Percentiles rank a stretch among this genome's conserved stretches.
Conservation (phyloP, 78 protist genomes). For the Protostelium mycophagum region DNA sequence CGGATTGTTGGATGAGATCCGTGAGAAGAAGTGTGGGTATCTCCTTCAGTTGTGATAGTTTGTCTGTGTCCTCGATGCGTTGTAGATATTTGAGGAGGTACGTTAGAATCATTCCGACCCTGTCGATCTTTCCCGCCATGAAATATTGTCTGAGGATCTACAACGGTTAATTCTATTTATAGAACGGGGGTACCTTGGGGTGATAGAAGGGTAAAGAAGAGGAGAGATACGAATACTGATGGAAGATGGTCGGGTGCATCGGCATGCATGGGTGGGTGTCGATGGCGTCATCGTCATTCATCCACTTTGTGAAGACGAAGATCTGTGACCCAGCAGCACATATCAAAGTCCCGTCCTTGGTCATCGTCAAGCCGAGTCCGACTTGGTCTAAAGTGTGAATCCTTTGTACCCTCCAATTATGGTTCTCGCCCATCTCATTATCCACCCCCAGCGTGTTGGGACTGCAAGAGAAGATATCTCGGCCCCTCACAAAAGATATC, state of each 20-base stretch:
- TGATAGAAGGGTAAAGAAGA: constrained; percentile 41
- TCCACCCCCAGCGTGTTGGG: background rate
- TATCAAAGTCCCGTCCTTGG: background rate
- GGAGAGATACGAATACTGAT: constrained; percentile 20
- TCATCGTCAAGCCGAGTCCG: background rate
- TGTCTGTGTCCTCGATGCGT: background rate
- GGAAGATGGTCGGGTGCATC: constrained; percentile 13
- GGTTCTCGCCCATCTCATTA: background rate
- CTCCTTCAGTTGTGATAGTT: background rate
- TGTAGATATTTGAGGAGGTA: constrained; percentile 16
- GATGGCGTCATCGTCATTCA: background rate
- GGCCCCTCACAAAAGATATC: background rate
- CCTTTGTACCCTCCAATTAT: background rate
- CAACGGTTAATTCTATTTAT: too few relatives aligned
- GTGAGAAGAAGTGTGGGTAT: constrained; percentile 16
- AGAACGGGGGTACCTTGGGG: constrained; percentile 32
- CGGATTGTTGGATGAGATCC: background rate
- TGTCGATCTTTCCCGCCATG: constrained; percentile 53
- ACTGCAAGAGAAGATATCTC: background rate
- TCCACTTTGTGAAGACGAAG: constrained; percentile 45
- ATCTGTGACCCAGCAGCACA: constrained; percentile 1
- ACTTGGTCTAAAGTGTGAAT: background rate
- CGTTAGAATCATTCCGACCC: constrained; percentile 23
- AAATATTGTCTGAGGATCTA: too few relatives aligned
- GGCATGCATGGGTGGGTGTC: background rate